phyloP scores from a whole-genome alignment of 177 flowering plant genomes.

The Tripterygium wilfordii region DNA sequence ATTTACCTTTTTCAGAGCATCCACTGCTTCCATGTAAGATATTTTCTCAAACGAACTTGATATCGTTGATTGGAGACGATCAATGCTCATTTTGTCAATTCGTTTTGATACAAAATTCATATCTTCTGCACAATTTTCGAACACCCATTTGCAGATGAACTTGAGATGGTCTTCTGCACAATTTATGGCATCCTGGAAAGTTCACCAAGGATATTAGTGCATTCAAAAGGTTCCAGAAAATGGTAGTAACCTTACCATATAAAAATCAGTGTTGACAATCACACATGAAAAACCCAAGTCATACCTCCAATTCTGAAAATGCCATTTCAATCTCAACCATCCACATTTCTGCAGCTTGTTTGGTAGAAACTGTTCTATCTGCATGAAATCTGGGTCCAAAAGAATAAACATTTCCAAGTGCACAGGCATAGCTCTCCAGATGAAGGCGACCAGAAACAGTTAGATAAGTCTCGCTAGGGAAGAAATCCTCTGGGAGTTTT shows the following conservation, averaged over 20 bases:
- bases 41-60: constrained; percentile 46
- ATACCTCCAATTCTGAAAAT: constrained; percentile 78
- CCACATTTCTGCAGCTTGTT: constrained; percentile 70
- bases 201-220: background rate
- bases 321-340: constrained; percentile 82
- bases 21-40: constrained; percentile 66
- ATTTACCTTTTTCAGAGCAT: constrained; percentile 53
- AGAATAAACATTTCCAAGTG: constrained; percentile 82
- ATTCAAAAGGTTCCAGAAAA: background rate
- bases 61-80: constrained; percentile 40
- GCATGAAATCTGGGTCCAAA: constrained; percentile 80
- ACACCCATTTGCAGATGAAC: constrained; percentile 60
- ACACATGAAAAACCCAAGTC: no score
- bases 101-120: constrained; percentile 51
- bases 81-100: constrained; percentile 35
- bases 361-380: constrained; percentile 31
- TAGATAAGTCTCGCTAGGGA: constrained; percentile 43
- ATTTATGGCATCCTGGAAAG: constrained; percentile 64
- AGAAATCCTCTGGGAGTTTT: constrained; percentile 45
- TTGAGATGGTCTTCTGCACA: constrained; percentile 73
- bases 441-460: constrained; percentile 68
- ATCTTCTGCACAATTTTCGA: constrained; percentile 64
- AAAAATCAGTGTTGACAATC: no score
- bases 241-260: no score
- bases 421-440: constrained; percentile 84